These are phyloP conservation scores for Artomyces pyxidatus DNA, from an alignment of 768 basidiomycete genomes.

Conservation along the genomic window DNA sequence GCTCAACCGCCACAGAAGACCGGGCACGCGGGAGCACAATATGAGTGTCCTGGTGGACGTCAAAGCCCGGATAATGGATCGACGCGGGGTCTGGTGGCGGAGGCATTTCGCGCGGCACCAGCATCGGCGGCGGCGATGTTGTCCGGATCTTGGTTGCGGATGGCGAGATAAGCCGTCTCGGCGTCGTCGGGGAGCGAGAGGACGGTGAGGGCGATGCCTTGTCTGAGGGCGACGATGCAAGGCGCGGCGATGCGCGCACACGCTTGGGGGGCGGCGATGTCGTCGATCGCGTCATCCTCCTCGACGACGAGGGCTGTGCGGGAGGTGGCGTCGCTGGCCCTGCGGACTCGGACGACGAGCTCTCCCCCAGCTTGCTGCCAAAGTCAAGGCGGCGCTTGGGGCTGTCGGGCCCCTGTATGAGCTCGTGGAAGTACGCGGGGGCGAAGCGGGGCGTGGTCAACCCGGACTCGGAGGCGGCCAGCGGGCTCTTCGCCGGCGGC, in stretches of 20 bases:
- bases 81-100: constrained; percentile 11
- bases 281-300: background rate
- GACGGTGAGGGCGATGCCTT: background rate
- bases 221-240: constrained; percentile 3
- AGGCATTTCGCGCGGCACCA: constrained; percentile 12
- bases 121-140: background rate
- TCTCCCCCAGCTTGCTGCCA: background rate
- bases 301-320: no score
- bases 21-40: constrained; percentile 7
- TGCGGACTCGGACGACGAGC: constrained; percentile 7
- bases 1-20: constrained; percentile 3
- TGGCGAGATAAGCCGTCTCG: constrained; percentile 1
- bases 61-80: constrained; percentile 15
- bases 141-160: background rate
- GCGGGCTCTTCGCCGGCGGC: constrained; percentile 6
- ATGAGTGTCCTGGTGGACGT: constrained; percentile 16
- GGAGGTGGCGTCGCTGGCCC: background rate
- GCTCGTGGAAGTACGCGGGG: constrained; percentile 1
- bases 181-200: background rate
- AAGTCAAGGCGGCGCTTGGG: constrained; percentile 2
- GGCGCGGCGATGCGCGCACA: constrained; percentile 13
- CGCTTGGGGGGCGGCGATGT: constrained; percentile 1
- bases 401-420: background rate
- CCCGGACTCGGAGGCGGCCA: background rate
- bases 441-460: background rate